Conservation (phyloP, 129 eudicot species). For the Pulicaria dysenterica region DNA sequence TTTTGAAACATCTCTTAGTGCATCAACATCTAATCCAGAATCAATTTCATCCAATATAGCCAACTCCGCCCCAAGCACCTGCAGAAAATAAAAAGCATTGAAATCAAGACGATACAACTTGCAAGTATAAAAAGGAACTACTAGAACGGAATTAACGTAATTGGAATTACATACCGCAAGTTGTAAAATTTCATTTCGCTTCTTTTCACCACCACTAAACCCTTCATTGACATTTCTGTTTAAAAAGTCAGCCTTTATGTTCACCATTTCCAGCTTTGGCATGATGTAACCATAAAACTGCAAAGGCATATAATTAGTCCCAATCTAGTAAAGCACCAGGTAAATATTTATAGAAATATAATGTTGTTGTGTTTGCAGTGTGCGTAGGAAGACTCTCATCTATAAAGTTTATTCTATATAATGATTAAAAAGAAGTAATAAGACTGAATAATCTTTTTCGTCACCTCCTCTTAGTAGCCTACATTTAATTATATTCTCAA, state of each 20-base stretch:
- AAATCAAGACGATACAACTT: not conserved
- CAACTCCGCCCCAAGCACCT: slow-evolving; percentile 98
- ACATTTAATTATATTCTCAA: not conserved
- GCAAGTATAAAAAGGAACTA: not conserved
- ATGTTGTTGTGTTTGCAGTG: not conserved
- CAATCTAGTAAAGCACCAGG: not conserved
- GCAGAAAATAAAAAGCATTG: not conserved
- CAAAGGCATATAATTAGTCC: slow-evolving; percentile 25
- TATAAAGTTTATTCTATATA: slow-evolving; percentile 5
- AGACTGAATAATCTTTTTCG: not conserved
- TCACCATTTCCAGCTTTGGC: slow-evolving; percentile 86
- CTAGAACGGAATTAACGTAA: not conserved
- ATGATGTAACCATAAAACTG: slow-evolving; percentile 87
- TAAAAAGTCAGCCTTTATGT: slow-evolving; percentile 78
- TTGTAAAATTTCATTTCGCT: slow-evolving; percentile 93
- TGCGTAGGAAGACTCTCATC: not conserved
- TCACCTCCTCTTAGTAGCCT: too few species aligned
- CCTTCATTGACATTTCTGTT: slow-evolving; percentile 99
- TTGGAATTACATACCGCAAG: slow-evolving; percentile 71
- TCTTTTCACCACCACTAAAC: slow-evolving; percentile 98
- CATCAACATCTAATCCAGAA: slow-evolving; percentile 98
- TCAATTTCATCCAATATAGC: slow-evolving; percentile 96
- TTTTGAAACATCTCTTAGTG: slow-evolving; percentile 88
- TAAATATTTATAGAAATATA: not conserved
- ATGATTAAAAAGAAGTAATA: not conserved